Evolutionary conservation across 2,329 filamentous ascomycete genomes (phyloP).

Genomic region (Phaeomoniella chlamydospora): DNA sequence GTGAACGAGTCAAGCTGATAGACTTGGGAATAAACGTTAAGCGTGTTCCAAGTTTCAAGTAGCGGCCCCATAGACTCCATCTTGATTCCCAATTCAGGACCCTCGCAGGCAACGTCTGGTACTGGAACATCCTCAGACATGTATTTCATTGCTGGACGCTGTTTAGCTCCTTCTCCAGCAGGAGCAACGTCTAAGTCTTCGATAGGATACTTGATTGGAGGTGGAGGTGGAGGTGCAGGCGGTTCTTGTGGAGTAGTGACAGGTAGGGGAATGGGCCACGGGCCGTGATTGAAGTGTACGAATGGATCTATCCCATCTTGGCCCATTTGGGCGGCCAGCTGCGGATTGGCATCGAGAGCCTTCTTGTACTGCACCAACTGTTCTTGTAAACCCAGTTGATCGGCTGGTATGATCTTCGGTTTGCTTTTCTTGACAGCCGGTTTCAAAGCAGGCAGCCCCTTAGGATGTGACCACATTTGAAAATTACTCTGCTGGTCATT

Average conservation of each 20-base stretch:
- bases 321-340: constrained; percentile 16
- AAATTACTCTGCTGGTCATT: constrained; percentile 36
- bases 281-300: constrained; percentile 7
- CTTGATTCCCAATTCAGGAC: constrained; percentile 43
- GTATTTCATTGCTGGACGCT: constrained; percentile 67
- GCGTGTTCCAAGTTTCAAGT: constrained; percentile 86
- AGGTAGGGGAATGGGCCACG: constrained; percentile 12
- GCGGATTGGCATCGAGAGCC: constrained; percentile 27
- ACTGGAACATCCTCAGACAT: constrained; percentile 40
- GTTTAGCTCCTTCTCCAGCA: constrained; percentile 42
- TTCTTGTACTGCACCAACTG: constrained; percentile 34
- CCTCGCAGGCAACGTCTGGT: constrained; percentile 20
- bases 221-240: constrained; percentile 51
- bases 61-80: constrained; percentile 78
- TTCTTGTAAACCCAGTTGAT: constrained; percentile 29
- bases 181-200: constrained; percentile 78
- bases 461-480: constrained; percentile 22
- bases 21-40: constrained; percentile 96
- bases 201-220: constrained; percentile 82
- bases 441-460: constrained; percentile 57
- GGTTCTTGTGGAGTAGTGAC: constrained; percentile 17
- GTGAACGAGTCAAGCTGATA: constrained; percentile 94
- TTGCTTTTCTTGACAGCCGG: constrained; percentile 59
- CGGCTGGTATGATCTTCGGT: constrained; percentile 33
- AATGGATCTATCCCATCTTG: constrained; percentile 5